phyloP scores from a whole-genome alignment of 164 flowering plant species.

The Vitis labrusca region DNA sequence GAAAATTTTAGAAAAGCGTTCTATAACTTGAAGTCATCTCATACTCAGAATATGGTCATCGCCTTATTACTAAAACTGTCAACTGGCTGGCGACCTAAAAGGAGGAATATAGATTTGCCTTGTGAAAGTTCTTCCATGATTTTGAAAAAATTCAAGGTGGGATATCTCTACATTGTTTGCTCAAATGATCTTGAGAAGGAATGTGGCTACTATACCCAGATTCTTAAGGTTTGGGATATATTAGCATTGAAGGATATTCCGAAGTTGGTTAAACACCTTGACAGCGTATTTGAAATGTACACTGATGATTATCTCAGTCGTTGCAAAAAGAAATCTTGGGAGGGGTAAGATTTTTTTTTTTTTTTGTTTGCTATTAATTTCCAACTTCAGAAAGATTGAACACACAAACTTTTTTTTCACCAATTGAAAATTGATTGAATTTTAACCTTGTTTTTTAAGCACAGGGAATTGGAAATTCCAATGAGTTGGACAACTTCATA shows the following conservation, averaged over 20 bases:
- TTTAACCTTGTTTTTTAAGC: not conserved
- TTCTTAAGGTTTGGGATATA: slow-evolving; percentile 36
- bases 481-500: slow-evolving; percentile 1
- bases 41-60: slow-evolving; percentile 23
- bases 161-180: slow-evolving; percentile 30
- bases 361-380: not conserved
- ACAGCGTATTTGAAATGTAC: slow-evolving; percentile 12
- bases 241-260: slow-evolving; percentile 15
- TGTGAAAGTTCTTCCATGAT: slow-evolving; percentile 23
- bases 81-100: slow-evolving; percentile 40
- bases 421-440: not conserved
- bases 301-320: slow-evolving; percentile 8
- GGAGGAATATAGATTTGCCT: not conserved
- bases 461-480: slow-evolving; percentile 16
- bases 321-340: slow-evolving; percentile 10
- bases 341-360: not conserved
- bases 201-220: slow-evolving; percentile 22
- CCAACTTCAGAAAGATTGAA: too few species aligned
- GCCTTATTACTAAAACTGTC: slow-evolving; percentile 32
- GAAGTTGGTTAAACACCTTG: slow-evolving; percentile 13
- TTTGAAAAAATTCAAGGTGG: slow-evolving; percentile 29
- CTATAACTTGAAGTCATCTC: not conserved
- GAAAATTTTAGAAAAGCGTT: slow-evolving; percentile 23
- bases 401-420: not conserved
- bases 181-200: slow-evolving; percentile 36